Conservation (phyloP, 176 grass and related monocot genomes). For the Triticum aestivum region IWGSC_CS_RefSeq_v2.1 NC_057812.1:414288994-414289493, state of each 20-base stretch:
- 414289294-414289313: conserved; percentile 75
- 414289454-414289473: no score
- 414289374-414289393: no score
- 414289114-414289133: background rate
- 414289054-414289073: conserved; percentile 27
- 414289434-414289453: no score
- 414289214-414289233: background rate
- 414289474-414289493: no score
- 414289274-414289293: conserved; percentile 81
- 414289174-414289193: background rate
- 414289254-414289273: conserved; percentile 65
- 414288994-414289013: background rate
- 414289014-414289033: conserved; percentile 41
- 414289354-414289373: background rate
- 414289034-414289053: conserved; percentile 56
- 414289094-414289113: conserved; percentile 36
- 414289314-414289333: conserved; percentile 40
- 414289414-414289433: no score
- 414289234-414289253: conserved; percentile 59
- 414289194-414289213: background rate
- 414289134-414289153: background rate
- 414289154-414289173: background rate
- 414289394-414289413: no score
- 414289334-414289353: conserved; percentile 1
- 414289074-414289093: conserved; percentile 40